Percentiles rank a stretch among this genome's conserved stretches.
phyloP scores from a whole-genome alignment of 1,139 yeast species.

The Yamadazyma taylorii region DNA sequence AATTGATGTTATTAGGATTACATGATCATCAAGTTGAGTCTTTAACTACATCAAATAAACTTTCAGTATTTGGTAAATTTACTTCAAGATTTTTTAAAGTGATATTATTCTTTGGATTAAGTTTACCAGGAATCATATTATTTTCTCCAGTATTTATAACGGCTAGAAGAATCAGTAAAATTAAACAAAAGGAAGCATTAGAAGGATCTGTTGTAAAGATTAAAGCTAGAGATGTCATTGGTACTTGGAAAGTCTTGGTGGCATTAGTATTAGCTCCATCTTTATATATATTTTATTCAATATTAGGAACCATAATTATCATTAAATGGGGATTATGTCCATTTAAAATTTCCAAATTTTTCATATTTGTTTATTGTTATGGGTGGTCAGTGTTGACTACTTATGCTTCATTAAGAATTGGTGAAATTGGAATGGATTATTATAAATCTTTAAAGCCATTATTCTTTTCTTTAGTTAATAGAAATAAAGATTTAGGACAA shows the following conservation, averaged over 20 bases:
- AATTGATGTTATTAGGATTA: constrained; percentile 34
- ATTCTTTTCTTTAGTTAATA: constrained; percentile 38
- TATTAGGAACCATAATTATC: constrained; percentile 36
- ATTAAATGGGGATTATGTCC: constrained; percentile 19
- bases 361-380: constrained; percentile 34
- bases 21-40: constrained; percentile 48
- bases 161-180: constrained; percentile 33
- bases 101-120: constrained; percentile 33
- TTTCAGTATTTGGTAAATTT: constrained; percentile 28
- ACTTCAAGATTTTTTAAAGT: constrained; percentile 31
- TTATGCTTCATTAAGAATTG: constrained; percentile 41
- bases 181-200: constrained; percentile 43
- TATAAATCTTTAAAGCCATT: constrained; percentile 41
- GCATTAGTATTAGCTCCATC: constrained; percentile 46
- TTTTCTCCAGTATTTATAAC: constrained; percentile 47
- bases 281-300: constrained; percentile 42
- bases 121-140: constrained; percentile 44
- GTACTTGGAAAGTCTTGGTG: constrained; percentile 49
- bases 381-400: constrained; percentile 45
- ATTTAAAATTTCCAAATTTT: constrained; percentile 12
- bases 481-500: constrained; percentile 37
- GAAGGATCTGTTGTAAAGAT: constrained; percentile 45
- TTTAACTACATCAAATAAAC: constrained; percentile 28
- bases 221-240: constrained; percentile 46
- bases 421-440: constrained; percentile 43